Conservation (phyloP, 768 basidiomycete genomes). For the Mycena filopes region DNA sequence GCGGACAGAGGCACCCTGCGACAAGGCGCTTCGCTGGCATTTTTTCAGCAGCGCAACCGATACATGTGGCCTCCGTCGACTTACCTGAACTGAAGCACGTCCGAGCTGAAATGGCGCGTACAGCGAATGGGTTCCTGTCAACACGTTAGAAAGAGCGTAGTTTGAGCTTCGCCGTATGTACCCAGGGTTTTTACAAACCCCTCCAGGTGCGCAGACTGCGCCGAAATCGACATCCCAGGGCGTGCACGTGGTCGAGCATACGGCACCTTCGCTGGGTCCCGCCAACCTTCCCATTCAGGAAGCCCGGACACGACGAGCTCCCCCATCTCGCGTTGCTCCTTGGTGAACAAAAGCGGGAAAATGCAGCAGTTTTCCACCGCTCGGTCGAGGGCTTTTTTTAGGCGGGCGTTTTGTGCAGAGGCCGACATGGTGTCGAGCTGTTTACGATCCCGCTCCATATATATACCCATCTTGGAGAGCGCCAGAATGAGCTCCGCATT, state of each 20-base stretch:
- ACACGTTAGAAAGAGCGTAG: not conserved
- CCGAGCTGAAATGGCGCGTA: constrained; percentile 24
- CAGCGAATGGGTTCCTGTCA: constrained; percentile 7
- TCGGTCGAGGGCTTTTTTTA: constrained; percentile 24
- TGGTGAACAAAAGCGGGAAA: constrained; percentile 19
- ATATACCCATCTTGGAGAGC: constrained; percentile 24
- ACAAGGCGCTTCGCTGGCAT: constrained; percentile 14
- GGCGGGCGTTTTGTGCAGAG: constrained; percentile 10
- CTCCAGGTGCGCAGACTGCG: not conserved
- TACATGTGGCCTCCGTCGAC: not conserved
- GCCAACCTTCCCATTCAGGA: constrained; percentile 22
- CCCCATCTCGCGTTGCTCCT: constrained; percentile 12
- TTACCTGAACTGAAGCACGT: constrained; percentile 11
- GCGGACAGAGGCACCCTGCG: constrained; percentile 28
- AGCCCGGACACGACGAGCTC: constrained; percentile 12
- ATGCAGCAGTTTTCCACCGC: constrained; percentile 30
- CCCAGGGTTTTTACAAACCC: not conserved
- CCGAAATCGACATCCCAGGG: too few species aligned
- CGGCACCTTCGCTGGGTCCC: too few species aligned
- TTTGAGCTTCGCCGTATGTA: not conserved
- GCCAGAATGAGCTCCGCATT: constrained; percentile 27
- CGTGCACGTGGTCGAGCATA: too few species aligned
- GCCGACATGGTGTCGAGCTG: constrained; percentile 1
- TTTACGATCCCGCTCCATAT: constrained; percentile 24
- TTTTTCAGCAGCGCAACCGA: not conserved